Evolutionary conservation across 352 stramenopile species (phyloP), one percentile per base, ranked within the genome.

Genomic region (Globisporangium viniferum): DNA sequence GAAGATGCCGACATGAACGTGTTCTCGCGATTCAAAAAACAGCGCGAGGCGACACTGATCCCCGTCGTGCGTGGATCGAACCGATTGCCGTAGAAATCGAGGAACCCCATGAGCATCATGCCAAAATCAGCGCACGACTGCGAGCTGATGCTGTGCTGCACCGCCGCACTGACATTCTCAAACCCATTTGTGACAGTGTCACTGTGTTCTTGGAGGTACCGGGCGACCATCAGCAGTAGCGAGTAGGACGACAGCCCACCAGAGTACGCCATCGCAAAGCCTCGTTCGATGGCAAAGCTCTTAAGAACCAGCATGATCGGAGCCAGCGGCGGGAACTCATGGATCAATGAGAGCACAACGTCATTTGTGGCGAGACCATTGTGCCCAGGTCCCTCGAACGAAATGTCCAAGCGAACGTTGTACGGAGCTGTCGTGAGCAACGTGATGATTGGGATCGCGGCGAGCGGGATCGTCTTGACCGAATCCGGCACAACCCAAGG

Each of bases 231-330:
- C 12, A 99, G 74, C 36, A 99, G 87, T 12, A 99, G 75, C 54
- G 95, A 96, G 67, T 99, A 99, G 0, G 94, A 98, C 9, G 93
- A 98, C 5, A 99, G 76, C 0, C 97, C 97, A n/a, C 97, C 97
- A 0, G 96, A 99, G 70, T 99, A 99, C 24, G 94, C 88, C 49
- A 97, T 97, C 29, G 96, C 87, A 58, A 99, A 86, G 10, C 96
- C 96, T 60, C 95, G 86, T 71, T 99, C 93, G 33, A 95, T 94
- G 6, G 90, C 83, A 54, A 96, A 95, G 69, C 87, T 98, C 79
- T 99, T 99, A 39, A 99, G 81, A 49, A 99, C 89, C 1, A 99
- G 80, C 75, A 98, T 95, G 59, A 99, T 91, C n/a, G 96, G 95
- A 27, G 91, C 87, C 10, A 99, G 80, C 41, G 97, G 87, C 31